Conservation (phyloP, 1,284 basidiomycete genomes). For the Ustilago nuda region DNA sequence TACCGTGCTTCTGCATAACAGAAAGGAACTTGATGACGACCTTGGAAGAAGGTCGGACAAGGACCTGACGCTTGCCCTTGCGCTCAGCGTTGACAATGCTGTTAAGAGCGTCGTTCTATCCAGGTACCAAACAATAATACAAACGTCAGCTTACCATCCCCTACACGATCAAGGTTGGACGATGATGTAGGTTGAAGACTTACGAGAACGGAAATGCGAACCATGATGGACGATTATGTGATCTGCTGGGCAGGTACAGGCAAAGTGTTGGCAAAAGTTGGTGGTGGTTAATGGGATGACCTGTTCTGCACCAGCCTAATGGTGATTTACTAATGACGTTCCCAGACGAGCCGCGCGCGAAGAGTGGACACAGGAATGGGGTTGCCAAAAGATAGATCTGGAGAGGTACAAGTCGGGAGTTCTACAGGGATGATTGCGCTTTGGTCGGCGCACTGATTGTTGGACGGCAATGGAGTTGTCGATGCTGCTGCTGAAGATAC, state of each 20-base stretch:
- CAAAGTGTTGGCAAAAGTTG: constrained; percentile 4
- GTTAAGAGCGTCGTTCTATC: constrained; percentile 68
- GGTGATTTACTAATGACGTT: constrained; percentile 42
- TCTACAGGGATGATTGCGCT: background rate
- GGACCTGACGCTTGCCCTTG: constrained; percentile 69
- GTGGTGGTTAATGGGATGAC: constrained; percentile 40
- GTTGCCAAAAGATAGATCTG: constrained; percentile 52
- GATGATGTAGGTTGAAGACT: constrained; percentile 40
- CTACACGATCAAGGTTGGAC: background rate
- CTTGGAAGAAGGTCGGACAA: constrained; percentile 69
- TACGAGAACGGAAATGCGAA: constrained; percentile 68
- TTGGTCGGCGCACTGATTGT: constrained; percentile 8
- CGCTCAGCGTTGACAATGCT: constrained; percentile 70
- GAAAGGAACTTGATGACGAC: constrained; percentile 69
- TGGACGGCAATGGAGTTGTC: background rate
- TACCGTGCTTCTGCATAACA: constrained; percentile 70
- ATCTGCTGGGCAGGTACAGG: constrained; percentile 62
- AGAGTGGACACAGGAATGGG: constrained; percentile 17
- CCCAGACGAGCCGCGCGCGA: constrained; percentile 33
- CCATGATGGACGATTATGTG: constrained; percentile 65
- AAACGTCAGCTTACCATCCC: constrained; percentile 7
- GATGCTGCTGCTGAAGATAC: background rate
- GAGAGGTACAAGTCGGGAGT: constrained; percentile 48
- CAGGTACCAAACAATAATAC: background rate
- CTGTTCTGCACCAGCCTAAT: constrained; percentile 56